Evolutionary conservation across 371 early-diverging fungal species (phyloP).

Genomic region (Mucor irregularis): DNA sequence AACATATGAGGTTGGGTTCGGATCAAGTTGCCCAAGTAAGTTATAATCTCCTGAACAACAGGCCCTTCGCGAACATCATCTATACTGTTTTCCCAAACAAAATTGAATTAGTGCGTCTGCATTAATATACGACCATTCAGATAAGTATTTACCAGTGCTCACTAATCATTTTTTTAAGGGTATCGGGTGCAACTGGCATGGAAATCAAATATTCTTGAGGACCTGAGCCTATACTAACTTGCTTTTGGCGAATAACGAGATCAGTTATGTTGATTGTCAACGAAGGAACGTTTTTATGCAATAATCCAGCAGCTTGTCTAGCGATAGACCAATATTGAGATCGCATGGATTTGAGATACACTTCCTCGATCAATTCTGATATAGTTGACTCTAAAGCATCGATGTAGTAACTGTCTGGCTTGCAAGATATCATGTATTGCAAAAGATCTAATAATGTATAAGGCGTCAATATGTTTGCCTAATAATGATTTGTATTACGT

Average conservation of each 20-base stretch:
- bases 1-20: constrained; percentile 71
- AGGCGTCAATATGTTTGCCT: too few relatives aligned
- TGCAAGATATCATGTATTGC: constrained; percentile 77
- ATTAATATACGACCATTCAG: too few relatives aligned
- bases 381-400: constrained; percentile 60
- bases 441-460: too few relatives aligned
- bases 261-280: constrained; percentile 84
- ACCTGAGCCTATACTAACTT: constrained; percentile 79
- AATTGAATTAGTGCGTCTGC: too few relatives aligned
- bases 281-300: constrained; percentile 72
- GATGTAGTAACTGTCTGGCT: constrained; percentile 58
- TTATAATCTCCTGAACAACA: constrained; percentile 82
- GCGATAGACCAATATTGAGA: constrained; percentile 80
- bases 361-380: constrained; percentile 72
- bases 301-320: constrained; percentile 80
- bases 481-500: too few relatives aligned
- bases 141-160: too few relatives aligned
- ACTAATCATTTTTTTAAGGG: constrained; percentile 65
- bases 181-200: constrained; percentile 71
- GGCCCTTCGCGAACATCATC: constrained; percentile 87
- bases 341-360: constrained; percentile 76
- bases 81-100: too few relatives aligned
- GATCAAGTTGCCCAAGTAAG: constrained; percentile 76
- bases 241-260: constrained; percentile 79
- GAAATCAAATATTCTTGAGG: constrained; percentile 64